A percentile compares a stretch with the other conserved stretches of the same genome.
These are phyloP conservation scores for Cronartium ribicola DNA, from an alignment of 1,284 basidiomycete genomes.

Conservation along the genomic window DNA sequence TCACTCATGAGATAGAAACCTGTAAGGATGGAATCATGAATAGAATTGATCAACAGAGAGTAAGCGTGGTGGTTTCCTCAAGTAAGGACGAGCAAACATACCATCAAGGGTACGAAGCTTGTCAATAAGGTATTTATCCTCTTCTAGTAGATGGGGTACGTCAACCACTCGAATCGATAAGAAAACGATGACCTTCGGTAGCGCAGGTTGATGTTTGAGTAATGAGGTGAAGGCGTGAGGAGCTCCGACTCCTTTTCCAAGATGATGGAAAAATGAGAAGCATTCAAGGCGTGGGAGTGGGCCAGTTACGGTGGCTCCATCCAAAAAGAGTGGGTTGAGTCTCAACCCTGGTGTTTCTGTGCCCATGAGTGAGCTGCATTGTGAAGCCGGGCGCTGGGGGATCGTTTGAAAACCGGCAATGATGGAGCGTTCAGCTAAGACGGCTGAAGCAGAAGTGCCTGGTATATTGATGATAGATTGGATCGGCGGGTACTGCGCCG, in stretches of 20 bases:
- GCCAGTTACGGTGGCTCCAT: constrained; percentile 7
- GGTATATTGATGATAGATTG: neutral
- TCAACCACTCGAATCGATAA: constrained; percentile 60
- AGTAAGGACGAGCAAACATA: constrained; percentile 43
- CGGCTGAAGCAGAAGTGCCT: too few species aligned
- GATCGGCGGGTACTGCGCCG: constrained; percentile 24
- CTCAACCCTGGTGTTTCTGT: constrained; percentile 15
- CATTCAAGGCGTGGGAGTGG: constrained; percentile 39
- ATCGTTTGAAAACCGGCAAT: too few species aligned
- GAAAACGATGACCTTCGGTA: constrained; percentile 55
- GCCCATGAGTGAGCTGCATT: neutral
- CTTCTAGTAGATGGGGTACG: constrained; percentile 55
- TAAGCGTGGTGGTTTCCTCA: neutral
- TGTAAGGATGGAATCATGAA: neutral
- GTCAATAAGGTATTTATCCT: constrained; percentile 58
- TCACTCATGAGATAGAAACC: constrained; percentile 39
- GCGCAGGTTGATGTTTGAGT: constrained; percentile 44
- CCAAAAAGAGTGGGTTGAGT: constrained; percentile 23
- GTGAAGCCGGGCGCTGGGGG: neutral
- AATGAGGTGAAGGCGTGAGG: constrained; percentile 46
- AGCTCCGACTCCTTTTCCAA: constrained; percentile 43
- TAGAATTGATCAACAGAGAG: too few species aligned
- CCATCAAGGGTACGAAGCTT: constrained; percentile 60
- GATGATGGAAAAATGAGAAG: constrained; percentile 44
- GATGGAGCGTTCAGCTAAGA: too few species aligned